Percentiles rank a stretch among this genome's conserved stretches.
These are phyloP conservation scores for Adansonia madagascariensis DNA, from an alignment of 441 rosid species.

Conservation along the genomic window DNA sequence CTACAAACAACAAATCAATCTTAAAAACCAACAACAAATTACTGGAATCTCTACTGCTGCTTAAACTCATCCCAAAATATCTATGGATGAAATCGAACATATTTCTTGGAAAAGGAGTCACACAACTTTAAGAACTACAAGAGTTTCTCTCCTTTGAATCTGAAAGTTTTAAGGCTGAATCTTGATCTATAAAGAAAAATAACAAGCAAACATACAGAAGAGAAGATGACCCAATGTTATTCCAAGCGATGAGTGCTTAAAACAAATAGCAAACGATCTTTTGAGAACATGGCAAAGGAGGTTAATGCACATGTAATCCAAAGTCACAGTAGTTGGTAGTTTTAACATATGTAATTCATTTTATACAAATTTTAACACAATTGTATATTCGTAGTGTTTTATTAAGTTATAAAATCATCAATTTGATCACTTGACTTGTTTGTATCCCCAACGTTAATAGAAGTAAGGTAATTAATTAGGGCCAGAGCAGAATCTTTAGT, in stretches of 20 bases:
- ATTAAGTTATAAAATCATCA: no score
- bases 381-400: no score
- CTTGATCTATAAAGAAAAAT: constrained; percentile 15
- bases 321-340: neutral
- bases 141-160: neutral
- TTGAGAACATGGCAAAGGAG: neutral
- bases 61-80: constrained; percentile 22
- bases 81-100: neutral
- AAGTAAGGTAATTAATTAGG: no score
- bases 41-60: constrained; percentile 28
- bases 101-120: neutral
- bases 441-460: no score
- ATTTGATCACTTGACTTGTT: no score
- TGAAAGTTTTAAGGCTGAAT: constrained; percentile 25
- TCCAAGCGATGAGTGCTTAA: neutral
- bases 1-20: neutral
- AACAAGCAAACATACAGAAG: constrained; percentile 33
- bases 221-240: constrained; percentile 18
- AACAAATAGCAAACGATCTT: neutral
- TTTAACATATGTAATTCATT: no score
- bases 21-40: no score
- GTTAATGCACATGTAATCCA: neutral
- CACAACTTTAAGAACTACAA: constrained; percentile 17
- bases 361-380: no score
- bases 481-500: no score